Conservation (phyloP, 805 yeast species). For the Starmerella potacharoeniae region DNA sequence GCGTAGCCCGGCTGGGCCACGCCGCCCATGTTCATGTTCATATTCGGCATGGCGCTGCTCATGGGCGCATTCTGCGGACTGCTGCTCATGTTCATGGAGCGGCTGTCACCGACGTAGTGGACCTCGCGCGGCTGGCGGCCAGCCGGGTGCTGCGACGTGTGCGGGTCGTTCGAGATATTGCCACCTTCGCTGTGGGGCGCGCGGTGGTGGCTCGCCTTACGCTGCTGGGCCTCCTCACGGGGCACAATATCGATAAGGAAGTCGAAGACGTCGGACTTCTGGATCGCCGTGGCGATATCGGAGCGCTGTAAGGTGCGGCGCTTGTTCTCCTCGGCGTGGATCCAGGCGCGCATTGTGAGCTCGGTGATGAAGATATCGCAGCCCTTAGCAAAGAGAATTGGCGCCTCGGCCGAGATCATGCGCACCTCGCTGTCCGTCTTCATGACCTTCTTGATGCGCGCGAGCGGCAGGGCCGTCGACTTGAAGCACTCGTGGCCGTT, state of each 20-base stretch:
- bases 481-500: slow-evolving; percentile 70
- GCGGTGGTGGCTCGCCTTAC: slow-evolving; percentile 5
- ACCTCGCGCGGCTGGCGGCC: background rate
- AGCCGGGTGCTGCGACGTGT: background rate
- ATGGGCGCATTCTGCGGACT: background rate
- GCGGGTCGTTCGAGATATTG: background rate
- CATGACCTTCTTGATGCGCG: slow-evolving; percentile 95
- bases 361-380: slow-evolving; percentile 96
- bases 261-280: slow-evolving; percentile 94
- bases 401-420: slow-evolving; percentile 98
- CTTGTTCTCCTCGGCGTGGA: slow-evolving; percentile 93
- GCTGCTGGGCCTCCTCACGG: slow-evolving; percentile 53
- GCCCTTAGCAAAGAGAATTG: slow-evolving; percentile 92
- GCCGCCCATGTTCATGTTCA: background rate
- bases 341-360: slow-evolving; percentile 97
- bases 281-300: slow-evolving; percentile 91
- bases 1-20: background rate
- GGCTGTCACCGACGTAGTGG: slow-evolving; percentile 2
- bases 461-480: slow-evolving; percentile 88
- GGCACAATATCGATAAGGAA: slow-evolving; percentile 94
- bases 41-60: background rate
- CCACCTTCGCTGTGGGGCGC: background rate
- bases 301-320: slow-evolving; percentile 87
- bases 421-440: slow-evolving; percentile 94
- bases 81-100: background rate